Conservation (phyloP, 176 grass and related monocot genomes). For the Musa schizocarpa region DNA sequence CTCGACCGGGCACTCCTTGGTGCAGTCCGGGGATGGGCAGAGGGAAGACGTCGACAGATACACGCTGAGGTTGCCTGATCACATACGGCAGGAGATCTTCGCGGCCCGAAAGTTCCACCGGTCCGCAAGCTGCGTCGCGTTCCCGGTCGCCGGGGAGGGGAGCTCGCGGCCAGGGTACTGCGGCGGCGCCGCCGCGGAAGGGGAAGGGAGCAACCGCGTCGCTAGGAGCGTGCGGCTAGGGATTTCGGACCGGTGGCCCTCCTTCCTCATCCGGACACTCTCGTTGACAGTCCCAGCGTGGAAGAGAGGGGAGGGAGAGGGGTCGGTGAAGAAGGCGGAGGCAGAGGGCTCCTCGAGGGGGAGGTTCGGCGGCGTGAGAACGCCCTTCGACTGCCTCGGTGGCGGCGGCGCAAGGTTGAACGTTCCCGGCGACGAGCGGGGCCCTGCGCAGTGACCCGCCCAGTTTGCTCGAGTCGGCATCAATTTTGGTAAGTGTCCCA, state of each 20-base stretch:
- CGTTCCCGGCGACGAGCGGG: not conserved
- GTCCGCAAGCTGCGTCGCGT: slow-evolving; percentile 41
- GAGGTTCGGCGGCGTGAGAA: slow-evolving; percentile 15
- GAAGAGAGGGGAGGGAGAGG: slow-evolving; percentile 35
- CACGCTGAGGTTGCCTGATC: slow-evolving; percentile 62
- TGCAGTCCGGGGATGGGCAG: not conserved
- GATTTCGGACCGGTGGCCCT: slow-evolving; percentile 55
- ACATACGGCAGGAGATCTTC: slow-evolving; percentile 41
- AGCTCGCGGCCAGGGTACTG: slow-evolving; percentile 32
- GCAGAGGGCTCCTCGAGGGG: not conserved
- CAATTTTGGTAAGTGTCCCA: no score
- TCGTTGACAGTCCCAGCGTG: slow-evolving; percentile 47
- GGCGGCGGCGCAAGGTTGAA: not conserved
- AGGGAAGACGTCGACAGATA: slow-evolving; percentile 36
- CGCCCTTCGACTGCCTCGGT: slow-evolving; percentile 16
- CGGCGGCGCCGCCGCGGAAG: slow-evolving; percentile 24
- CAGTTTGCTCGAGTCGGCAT: not conserved
- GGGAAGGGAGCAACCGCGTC: slow-evolving; percentile 37
- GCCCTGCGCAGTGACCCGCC: not conserved
- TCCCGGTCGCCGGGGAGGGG: slow-evolving; percentile 27
- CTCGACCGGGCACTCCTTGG: slow-evolving; percentile 42
- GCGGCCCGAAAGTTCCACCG: slow-evolving; percentile 48
- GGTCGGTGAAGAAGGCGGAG: slow-evolving; percentile 43
- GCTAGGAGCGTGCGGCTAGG: slow-evolving; percentile 49
- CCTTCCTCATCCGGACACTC: slow-evolving; percentile 47